These are phyloP conservation scores for Trichosporon faecale DNA, from an alignment of 1,284 basidiomycete genomes.

Conservation along the genomic window DNA sequence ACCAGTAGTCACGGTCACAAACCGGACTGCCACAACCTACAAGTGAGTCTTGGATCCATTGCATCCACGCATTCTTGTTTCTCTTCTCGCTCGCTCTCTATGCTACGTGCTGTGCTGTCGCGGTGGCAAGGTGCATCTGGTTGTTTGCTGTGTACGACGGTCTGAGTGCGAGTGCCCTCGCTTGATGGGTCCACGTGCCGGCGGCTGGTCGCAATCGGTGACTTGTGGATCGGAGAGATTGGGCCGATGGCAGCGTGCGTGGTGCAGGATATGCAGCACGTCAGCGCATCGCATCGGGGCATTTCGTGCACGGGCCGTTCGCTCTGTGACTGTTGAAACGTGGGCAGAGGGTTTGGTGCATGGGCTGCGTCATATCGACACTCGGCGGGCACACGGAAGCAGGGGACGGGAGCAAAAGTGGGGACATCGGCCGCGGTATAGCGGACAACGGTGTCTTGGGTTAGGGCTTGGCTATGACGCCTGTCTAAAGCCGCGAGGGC, in stretches of 20 bases:
- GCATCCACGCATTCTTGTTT: neutral
- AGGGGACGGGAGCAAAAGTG: neutral
- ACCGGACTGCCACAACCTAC: neutral
- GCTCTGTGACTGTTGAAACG: neutral
- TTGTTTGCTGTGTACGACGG: neutral
- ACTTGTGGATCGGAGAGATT: slow-evolving; percentile 1
- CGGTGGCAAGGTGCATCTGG: neutral
- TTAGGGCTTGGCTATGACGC: neutral
- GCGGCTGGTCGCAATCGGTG: neutral
- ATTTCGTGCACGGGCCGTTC: neutral
- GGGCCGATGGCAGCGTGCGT: neutral
- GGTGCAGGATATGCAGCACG: neutral
- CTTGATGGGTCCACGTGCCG: neutral
- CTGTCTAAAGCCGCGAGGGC: neutral
- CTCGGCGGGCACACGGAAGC: no score
- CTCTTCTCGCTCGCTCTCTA: neutral
- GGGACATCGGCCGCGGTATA: neutral
- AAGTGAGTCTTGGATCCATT: neutral
- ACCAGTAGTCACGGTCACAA: neutral
- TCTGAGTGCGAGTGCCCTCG: neutral
- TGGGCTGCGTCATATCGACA: neutral
- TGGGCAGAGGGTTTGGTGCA: neutral
- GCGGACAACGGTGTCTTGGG: neutral
- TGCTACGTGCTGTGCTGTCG: neutral
- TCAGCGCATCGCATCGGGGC: neutral